Evolutionary conservation across 139 green algal species (phyloP).

Genomic region (Picochlorum sp.): DNA sequence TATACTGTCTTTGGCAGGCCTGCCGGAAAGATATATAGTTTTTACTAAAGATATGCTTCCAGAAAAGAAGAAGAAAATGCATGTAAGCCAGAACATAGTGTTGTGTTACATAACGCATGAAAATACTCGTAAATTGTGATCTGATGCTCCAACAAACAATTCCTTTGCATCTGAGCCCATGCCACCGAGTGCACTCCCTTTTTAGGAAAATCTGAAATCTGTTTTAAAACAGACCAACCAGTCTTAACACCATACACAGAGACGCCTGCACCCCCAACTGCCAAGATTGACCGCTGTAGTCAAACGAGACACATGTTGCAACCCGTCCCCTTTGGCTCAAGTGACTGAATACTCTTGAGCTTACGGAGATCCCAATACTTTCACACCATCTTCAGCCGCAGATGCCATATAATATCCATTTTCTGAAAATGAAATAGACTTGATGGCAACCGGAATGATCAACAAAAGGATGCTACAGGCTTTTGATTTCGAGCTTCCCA

Average conservation of each 20-base stretch:
- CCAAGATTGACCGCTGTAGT: slow-evolving; percentile 77
- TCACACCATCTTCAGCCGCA: slow-evolving; percentile 66
- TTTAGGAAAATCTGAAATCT: slow-evolving; percentile 59
- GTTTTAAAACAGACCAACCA: slow-evolving; percentile 58
- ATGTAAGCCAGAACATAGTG: too few relatives aligned
- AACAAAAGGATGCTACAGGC: slow-evolving; percentile 70
- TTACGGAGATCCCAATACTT: slow-evolving; percentile 98
- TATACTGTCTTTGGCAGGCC: too few relatives aligned
- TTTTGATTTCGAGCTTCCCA: slow-evolving; percentile 86
- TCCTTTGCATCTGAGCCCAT: slow-evolving; percentile 51
- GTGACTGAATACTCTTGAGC: slow-evolving; percentile 66
- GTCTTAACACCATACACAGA: slow-evolving; percentile 67
- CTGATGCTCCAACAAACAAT: slow-evolving; percentile 64
- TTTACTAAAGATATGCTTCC: too few relatives aligned
- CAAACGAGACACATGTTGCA: slow-evolving; percentile 49
- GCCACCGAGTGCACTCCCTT: slow-evolving; percentile 53
- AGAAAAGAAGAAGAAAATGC: too few relatives aligned
- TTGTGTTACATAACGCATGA: too few relatives aligned
- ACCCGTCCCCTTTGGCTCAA: slow-evolving; percentile 47
- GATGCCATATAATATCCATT: slow-evolving; percentile 92
- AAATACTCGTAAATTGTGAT: slow-evolving; percentile 75
- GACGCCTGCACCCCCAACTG: slow-evolving; percentile 61
- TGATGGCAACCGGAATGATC: slow-evolving; percentile 55
- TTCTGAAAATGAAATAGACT: slow-evolving; percentile 73
- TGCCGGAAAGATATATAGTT: too few relatives aligned